A percentile compares a stretch with the other conserved stretches of the same genome.
phyloP scores from a whole-genome alignment of 2,329 filamentous ascomycete genomes.

The Fusarium aywerte region DNA sequence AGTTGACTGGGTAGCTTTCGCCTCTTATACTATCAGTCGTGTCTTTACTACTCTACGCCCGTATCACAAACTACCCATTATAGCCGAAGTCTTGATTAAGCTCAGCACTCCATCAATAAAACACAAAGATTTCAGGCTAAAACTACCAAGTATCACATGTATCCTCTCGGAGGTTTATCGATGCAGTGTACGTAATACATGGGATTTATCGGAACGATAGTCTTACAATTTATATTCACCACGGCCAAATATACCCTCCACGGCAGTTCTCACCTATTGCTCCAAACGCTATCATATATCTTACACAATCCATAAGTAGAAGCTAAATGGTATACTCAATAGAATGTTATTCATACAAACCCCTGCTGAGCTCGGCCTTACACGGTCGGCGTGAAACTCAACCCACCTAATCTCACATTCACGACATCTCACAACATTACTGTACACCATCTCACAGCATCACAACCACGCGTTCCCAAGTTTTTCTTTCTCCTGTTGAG shows the following conservation, averaged over 20 bases:
- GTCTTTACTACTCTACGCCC: neutral
- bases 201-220: neutral
- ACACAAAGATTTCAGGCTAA: neutral
- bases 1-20: neutral
- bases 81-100: neutral
- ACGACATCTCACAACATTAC: conserved; percentile 5
- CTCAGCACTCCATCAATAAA: neutral
- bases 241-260: neutral
- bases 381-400: conserved; percentile 9
- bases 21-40: neutral
- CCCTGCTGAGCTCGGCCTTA: neutral
- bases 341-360: too few relatives aligned
- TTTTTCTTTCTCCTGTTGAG: neutral
- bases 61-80: neutral
- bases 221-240: neutral
- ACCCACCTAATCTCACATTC: conserved; percentile 21
- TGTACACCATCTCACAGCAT: conserved; percentile 24
- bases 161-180: neutral
- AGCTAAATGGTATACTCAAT: too few relatives aligned
- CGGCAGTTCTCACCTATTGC: too few relatives aligned
- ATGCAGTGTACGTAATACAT: neutral
- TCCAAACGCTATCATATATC: rapidly evolving
- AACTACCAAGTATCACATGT: neutral
- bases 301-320: rapidly evolving
- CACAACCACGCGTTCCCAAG: neutral